Evolutionary conservation across 169 alveolate species (phyloP).

Genomic region (Neospora caninum): DNA sequence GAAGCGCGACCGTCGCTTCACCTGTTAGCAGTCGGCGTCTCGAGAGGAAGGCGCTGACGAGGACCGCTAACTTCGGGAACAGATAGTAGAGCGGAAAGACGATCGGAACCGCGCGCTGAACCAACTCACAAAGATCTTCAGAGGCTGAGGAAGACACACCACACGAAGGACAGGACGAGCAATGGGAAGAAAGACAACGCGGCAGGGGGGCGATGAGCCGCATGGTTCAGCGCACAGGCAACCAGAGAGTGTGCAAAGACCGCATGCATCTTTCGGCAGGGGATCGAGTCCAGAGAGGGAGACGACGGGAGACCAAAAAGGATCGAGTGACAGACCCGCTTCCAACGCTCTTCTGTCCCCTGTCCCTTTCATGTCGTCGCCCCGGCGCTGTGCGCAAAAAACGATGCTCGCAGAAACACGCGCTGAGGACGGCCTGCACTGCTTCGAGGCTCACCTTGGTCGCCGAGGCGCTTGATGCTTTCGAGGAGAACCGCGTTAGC

Average conservation of each 20-base stretch:
- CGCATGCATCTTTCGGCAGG: no score
- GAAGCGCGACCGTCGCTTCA: neutral
- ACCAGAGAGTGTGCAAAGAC: no score
- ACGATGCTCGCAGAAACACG: no score
- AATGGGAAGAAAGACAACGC: neutral
- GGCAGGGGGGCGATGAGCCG: neutral
- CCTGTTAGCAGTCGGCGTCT: slow-evolving; percentile 39
- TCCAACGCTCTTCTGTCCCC: no score
- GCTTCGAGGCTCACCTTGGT: slow-evolving; percentile 11
- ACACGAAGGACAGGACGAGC: neutral
- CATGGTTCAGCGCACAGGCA: no score
- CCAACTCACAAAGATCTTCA: slow-evolving; percentile 53
- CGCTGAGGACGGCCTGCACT: no score
- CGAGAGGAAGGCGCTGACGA: slow-evolving; percentile 58
- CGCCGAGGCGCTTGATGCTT: slow-evolving; percentile 46
- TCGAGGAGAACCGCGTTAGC: slow-evolving; percentile 64
- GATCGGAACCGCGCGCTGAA: slow-evolving; percentile 43
- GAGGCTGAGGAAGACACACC: neutral
- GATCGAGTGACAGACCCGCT: no score
- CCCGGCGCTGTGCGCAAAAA: no score
- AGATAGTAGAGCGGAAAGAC: slow-evolving; percentile 51
- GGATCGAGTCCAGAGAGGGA: no score
- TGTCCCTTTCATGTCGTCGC: no score
- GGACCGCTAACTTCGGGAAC: slow-evolving; percentile 59
- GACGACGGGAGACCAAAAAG: no score